A percentile compares a stretch with the other conserved stretches of the same genome.
Conservation (phyloP, 805 yeast species). For the Candida sakaeoensis region DNA sequence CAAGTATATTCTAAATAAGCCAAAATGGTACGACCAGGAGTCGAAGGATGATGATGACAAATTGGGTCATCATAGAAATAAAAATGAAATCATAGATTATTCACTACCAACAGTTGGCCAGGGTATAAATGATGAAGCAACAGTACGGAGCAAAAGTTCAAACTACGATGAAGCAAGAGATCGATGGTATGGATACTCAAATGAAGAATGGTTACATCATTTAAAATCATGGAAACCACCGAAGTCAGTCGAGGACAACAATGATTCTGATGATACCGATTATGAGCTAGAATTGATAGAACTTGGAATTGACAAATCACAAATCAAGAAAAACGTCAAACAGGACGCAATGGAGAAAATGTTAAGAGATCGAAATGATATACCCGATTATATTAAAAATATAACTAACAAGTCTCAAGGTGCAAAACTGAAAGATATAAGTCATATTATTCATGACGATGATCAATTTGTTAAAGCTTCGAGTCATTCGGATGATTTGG, state of each 20-base stretch:
- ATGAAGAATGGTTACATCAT: slow-evolving; percentile 55
- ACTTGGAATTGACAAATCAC: slow-evolving; percentile 25
- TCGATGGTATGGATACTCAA: slow-evolving; percentile 77
- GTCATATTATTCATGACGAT: slow-evolving; percentile 33
- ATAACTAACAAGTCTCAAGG: slow-evolving; percentile 49
- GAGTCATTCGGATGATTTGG: slow-evolving; percentile 22
- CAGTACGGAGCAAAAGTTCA: slow-evolving; percentile 23
- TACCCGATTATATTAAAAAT: slow-evolving; percentile 60
- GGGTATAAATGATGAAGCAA: slow-evolving; percentile 49
- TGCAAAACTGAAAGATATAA: slow-evolving; percentile 44
- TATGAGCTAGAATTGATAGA: slow-evolving; percentile 39
- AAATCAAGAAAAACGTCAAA: slow-evolving; percentile 19
- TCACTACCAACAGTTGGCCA: slow-evolving; percentile 51
- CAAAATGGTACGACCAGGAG: slow-evolving; percentile 33
- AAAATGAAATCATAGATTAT: slow-evolving; percentile 37
- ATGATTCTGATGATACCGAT: slow-evolving; percentile 35
- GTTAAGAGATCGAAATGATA: slow-evolving; percentile 68
- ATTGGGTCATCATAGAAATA: slow-evolving; percentile 56
- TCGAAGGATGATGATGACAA: slow-evolving; percentile 22
- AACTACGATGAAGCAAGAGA: slow-evolving; percentile 71
- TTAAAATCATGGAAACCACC: slow-evolving; percentile 42
- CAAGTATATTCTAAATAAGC: slow-evolving; percentile 33
- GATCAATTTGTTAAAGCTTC: slow-evolving; percentile 49
- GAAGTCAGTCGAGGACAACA: slow-evolving; percentile 12
- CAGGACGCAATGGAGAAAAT: slow-evolving; percentile 39